Evolutionary conservation across 2,329 filamentous ascomycete genomes (phyloP).

Genomic region (Talaromyces atroroseus): DNA sequence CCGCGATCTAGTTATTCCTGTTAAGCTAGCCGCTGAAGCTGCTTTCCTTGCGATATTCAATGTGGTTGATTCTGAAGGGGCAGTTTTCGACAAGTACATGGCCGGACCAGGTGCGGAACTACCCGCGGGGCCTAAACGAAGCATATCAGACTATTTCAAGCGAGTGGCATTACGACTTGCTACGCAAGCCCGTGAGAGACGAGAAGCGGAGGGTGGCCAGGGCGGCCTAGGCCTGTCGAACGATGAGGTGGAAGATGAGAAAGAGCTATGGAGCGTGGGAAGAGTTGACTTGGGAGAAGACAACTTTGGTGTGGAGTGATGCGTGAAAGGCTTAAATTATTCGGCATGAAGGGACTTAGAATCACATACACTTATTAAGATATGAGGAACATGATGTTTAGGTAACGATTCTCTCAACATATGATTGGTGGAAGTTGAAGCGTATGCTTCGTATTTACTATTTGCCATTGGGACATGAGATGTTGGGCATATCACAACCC

Average conservation of each 20-base stretch:
- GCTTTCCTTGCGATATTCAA: constrained; percentile 88
- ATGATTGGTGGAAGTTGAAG: too few species aligned
- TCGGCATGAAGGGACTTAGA: neutral
- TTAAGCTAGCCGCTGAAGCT: constrained; percentile 91
- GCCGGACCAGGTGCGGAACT: constrained; percentile 61
- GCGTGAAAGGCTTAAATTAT: neutral
- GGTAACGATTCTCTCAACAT: neutral
- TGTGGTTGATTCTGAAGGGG: constrained; percentile 79
- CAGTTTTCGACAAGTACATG: constrained; percentile 89
- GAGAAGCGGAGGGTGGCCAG: constrained; percentile 82
- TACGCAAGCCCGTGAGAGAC: constrained; percentile 80
- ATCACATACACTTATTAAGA: neutral
- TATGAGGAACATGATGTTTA: neutral
- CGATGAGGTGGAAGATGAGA: constrained; percentile 91
- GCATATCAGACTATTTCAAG: constrained; percentile 97
- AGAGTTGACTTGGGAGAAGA: constrained; percentile 73
- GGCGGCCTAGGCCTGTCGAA: constrained; percentile 80
- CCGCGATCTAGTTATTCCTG: constrained; percentile 83
- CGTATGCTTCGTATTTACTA: neutral
- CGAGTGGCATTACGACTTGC: constrained; percentile 78
- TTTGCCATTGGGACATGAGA: neutral
- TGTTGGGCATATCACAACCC: neutral
- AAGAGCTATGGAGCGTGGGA: constrained; percentile 92
- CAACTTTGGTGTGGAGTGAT: constrained; percentile 30
- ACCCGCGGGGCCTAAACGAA: constrained; percentile 68